Base-by-base conservation (phyloP, 805 yeast genomes). In the Saccharomyces jurei region DNA sequence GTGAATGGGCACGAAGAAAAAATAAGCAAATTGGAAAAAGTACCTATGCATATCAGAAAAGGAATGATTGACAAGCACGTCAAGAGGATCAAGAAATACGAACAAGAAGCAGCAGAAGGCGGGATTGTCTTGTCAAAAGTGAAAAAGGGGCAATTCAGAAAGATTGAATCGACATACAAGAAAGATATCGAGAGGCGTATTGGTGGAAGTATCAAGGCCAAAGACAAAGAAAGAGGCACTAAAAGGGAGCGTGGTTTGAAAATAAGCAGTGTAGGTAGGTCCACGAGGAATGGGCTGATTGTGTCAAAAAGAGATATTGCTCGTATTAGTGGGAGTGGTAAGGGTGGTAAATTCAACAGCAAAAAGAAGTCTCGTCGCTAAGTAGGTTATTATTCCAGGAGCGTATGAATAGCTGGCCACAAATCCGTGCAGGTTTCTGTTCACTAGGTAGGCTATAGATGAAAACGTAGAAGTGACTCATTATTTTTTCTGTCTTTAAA, bases 1-100 rank as follows among this genome's bases (percentile, higher is more conserved):
- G 65, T 74, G 0, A 77, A 78, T 56, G 85, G 68, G 78, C 14
- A 69, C 66, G 29, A 71, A 71, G 41, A 65, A 62, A 61, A 57
- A 46, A 52, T 49, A 2, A 55, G 51, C 27, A 80, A 73, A 52
- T 69, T 85, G 36, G 94, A 87, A 60, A 87, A 83, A 51, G 88
- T 89, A 81, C 96, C 98, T 22, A 91, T 94, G 90, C 69, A 80
- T 21, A 82, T 89, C 76, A 79, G 97, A 54, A 87, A 87, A 65
- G 96, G 96, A 2, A 86, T 91, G 84, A 74, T 88, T 27, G 71
- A 75, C 36, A 77, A 83, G 48, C 79, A 84, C 49, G 70, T 78
- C 36, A 67, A 72, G 22, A 79, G 82, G 58, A 79, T 81, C 21
- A 66, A 72, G 26, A 79, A 79, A 62, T 81, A 76, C 63, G 96